A percentile compares a stretch with the other conserved stretches of the same genome.
Conservation (phyloP, 495 filamentous ascomycete genomes). For the Choiromyces venosus region DNA sequence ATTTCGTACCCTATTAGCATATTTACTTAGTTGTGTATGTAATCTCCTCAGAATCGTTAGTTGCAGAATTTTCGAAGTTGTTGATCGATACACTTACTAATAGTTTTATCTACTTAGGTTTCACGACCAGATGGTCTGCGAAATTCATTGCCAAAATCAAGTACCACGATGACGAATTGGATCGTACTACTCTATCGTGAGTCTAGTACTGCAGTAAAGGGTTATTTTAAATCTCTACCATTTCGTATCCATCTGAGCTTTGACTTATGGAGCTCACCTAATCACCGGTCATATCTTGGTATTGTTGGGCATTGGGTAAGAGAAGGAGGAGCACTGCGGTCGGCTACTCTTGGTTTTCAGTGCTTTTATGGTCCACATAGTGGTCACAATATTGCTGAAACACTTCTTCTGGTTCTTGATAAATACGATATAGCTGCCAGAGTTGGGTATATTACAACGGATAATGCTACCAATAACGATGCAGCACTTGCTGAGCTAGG, state of each 20-base stretch:
- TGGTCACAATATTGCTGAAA: background rate
- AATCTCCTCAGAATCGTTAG: no score
- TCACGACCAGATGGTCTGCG: no score
- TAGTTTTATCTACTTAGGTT: no score
- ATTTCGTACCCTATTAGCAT: no score
- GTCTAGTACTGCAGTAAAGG: no score
- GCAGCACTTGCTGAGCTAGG: background rate
- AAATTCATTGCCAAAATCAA: no score
- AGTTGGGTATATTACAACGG: slow-evolving; percentile 6
- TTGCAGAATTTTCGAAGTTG: no score
- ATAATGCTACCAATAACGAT: slow-evolving; percentile 17
- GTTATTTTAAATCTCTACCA: no score
- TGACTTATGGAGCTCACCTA: slow-evolving; percentile 9
- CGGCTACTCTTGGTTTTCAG: background rate
- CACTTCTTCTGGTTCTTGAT: background rate
- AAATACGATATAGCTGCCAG: background rate
- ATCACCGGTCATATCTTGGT: slow-evolving; percentile 1
- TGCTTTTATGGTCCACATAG: background rate
- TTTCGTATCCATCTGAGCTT: slow-evolving; percentile 5
- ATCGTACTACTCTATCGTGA: no score
- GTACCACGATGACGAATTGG: no score
- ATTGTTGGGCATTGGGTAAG: slow-evolving; percentile 6
- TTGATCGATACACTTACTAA: no score
- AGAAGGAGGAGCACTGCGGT: background rate
- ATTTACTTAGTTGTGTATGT: no score